phyloP scores from a whole-genome alignment of 2,329 filamentous ascomycete genomes.

The Phoma sp. region DNA sequence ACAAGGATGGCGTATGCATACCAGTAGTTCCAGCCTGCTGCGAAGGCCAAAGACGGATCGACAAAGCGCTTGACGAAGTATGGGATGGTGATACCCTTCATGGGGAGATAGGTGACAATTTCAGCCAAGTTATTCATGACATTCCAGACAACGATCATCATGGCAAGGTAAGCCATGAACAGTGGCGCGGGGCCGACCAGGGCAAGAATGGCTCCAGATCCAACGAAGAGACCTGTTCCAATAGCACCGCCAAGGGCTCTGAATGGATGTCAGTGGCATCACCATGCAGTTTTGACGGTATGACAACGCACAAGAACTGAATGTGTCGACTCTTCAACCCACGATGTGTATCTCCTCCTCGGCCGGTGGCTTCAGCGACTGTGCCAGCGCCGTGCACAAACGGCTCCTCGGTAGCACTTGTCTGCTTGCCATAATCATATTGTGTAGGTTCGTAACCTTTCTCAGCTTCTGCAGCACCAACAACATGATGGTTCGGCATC shows the following conservation, averaged over 20 bases:
- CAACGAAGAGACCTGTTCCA: conserved; percentile 47
- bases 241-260: conserved; percentile 68
- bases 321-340: conserved; percentile 48
- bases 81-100: conserved; percentile 48
- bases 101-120: conserved; percentile 50
- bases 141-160: conserved; percentile 48
- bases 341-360: conserved; percentile 44
- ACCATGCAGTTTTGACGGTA: background rate
- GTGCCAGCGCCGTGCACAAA: conserved; percentile 37
- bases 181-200: conserved; percentile 43
- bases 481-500: conserved; percentile 35
- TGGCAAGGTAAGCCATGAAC: conserved; percentile 47
- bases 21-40: conserved; percentile 41
- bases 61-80: conserved; percentile 53
- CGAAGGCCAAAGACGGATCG: conserved; percentile 53
- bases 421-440: conserved; percentile 28
- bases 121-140: conserved; percentile 52
- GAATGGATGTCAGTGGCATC: conserved; percentile 29
- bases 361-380: conserved; percentile 35
- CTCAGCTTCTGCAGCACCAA: conserved; percentile 29
- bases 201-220: conserved; percentile 42
- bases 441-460: conserved; percentile 27
- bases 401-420: conserved; percentile 27
- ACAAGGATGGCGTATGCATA: conserved; percentile 47
- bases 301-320: conserved; percentile 39